Percentiles rank a stretch among this genome's conserved stretches.
These are phyloP conservation scores for Theobroma grandiflorum DNA, from an alignment of 441 rosid genomes.

Conservation along the genomic window DNA sequence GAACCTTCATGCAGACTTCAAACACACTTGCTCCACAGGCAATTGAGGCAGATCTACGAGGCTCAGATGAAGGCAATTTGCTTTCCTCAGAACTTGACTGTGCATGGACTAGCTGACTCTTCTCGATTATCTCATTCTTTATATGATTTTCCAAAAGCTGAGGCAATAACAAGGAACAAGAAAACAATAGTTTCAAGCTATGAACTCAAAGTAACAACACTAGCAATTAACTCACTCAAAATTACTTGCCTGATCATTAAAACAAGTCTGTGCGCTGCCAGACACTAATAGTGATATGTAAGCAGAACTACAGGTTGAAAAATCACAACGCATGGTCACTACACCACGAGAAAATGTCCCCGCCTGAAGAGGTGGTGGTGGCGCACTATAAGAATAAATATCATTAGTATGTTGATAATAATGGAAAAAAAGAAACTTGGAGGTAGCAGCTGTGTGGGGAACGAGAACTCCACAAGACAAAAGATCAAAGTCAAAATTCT, in stretches of 20 bases:
- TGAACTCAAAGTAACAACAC: conserved; percentile 27
- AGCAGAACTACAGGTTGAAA: conserved; percentile 89
- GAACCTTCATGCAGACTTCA: conserved; percentile 95
- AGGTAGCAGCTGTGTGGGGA: neutral
- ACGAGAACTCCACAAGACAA: conserved; percentile 10
- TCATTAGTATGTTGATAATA: conserved; percentile 5
- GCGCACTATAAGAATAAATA: conserved; percentile 72
- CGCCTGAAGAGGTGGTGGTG: conserved; percentile 99
- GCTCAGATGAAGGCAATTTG: conserved; percentile 63
- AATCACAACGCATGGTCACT: conserved; percentile 96
- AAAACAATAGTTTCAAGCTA: conserved; percentile 19
- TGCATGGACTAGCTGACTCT: conserved; percentile 76
- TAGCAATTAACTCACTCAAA: conserved; percentile 23
- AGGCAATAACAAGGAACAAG: conserved; percentile 32
- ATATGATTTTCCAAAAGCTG: conserved; percentile 97
- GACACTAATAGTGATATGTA: conserved; percentile 94
- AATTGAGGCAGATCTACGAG: conserved; percentile 87
- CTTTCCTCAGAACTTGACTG: conserved; percentile 63
- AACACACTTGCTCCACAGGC: conserved; percentile 96
- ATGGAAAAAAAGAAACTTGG: conserved; percentile 17
- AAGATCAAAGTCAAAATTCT: neutral
- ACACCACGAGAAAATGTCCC: conserved; percentile 98
- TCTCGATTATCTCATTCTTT: conserved; percentile 88
- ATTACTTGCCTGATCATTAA: conserved; percentile 90
- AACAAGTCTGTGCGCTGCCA: conserved; percentile 98